A percentile compares a stretch with the other conserved stretches of the same genome.
These are phyloP conservation scores for Pseudopyricularia cyperi DNA, from an alignment of 2,329 filamentous ascomycete genomes.

Conservation along the genomic window DNA sequence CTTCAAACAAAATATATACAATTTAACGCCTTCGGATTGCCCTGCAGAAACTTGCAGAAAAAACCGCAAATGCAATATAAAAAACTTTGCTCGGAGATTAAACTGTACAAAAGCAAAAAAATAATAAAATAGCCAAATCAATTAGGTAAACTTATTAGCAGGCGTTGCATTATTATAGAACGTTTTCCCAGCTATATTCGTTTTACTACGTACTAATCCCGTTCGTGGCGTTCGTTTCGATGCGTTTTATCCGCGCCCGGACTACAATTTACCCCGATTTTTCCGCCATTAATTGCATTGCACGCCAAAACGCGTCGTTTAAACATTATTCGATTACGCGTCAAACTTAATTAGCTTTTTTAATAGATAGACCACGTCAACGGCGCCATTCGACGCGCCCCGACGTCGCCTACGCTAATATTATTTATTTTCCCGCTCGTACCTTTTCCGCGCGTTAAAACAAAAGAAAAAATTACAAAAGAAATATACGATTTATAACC, in stretches of 20 bases:
- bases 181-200: no score
- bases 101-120: no score
- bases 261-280: neutral
- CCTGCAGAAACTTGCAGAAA: no score
- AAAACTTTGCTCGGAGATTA: no score
- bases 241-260: neutral
- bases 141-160: no score
- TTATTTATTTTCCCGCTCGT: neutral
- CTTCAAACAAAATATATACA: no score
- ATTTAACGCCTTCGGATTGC: no score
- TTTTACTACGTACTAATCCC: neutral
- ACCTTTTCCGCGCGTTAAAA: neutral
- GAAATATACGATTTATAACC: neutral
- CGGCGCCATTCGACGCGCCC: neutral
- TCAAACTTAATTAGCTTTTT: neutral
- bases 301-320: neutral
- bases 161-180: no score
- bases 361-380: neutral
- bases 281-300: neutral
- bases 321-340: neutral
- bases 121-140: no score
- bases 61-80: no score
- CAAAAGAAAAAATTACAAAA: neutral
- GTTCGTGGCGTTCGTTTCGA: neutral
- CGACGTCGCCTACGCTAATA: neutral